Evolutionary conservation across 208 protist species (phyloP).

Genomic region (Tetramitus jugosus): DNA sequence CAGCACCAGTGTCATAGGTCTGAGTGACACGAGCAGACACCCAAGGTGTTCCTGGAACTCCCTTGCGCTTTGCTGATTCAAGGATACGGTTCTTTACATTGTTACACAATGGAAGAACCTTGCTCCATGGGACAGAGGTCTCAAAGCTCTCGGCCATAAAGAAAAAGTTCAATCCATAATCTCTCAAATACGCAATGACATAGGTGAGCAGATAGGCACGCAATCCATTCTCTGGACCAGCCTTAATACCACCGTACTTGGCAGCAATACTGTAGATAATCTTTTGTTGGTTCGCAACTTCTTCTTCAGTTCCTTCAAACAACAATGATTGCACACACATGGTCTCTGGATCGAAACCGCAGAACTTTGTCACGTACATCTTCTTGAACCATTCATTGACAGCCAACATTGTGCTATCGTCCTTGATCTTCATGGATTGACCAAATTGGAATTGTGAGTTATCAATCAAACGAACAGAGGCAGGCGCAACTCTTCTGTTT

Average conservation of each 20-base stretch:
- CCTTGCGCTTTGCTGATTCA: conserved; percentile 15
- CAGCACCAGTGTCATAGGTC: conserved; percentile 43
- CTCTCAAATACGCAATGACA: conserved; percentile 50
- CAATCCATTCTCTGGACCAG: conserved; percentile 36
- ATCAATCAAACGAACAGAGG: conserved; percentile 46
- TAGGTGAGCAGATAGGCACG: conserved; percentile 46
- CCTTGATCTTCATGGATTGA: conserved; percentile 39
- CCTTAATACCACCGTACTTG: conserved; percentile 24
- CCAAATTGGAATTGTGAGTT: conserved; percentile 44
- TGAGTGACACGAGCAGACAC: conserved; percentile 43
- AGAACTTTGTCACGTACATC: conserved; percentile 26
- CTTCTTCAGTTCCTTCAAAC: conserved; percentile 37
- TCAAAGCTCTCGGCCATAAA: conserved; percentile 46
- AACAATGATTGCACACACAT: conserved; percentile 36
- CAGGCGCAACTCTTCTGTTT: conserved; percentile 23
- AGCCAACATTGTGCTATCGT: neutral
- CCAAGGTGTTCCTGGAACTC: conserved; percentile 26
- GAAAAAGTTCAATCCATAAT: conserved; percentile 42
- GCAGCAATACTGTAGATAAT: conserved; percentile 26
- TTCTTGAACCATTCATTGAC: conserved; percentile 27
- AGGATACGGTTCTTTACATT: conserved; percentile 35
- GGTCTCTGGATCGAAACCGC: conserved; percentile 31
- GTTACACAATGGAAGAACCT: conserved; percentile 36
- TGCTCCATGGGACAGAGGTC: conserved; percentile 39
- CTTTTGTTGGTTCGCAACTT: conserved; percentile 28